Evolutionary conservation across 2,329 filamentous ascomycete species (phyloP).

Genomic region (Aureobasidium uvarum): DNA sequence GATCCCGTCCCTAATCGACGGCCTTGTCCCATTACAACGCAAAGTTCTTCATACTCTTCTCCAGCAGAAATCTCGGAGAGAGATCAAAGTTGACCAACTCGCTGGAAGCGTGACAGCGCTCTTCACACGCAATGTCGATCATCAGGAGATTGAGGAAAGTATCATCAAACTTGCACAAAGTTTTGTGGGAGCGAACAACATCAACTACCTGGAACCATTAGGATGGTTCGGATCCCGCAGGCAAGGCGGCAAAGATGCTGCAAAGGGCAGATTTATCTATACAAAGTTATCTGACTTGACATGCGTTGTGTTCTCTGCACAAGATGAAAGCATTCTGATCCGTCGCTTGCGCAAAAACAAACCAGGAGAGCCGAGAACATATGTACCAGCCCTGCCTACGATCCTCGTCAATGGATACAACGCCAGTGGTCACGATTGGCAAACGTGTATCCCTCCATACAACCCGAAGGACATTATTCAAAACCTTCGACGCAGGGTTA

Average conservation of each 20-base stretch:
- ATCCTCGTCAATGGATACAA: constrained; percentile 93
- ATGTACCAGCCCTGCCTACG: constrained; percentile 84
- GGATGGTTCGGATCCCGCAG: constrained; percentile 98
- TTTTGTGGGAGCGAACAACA: constrained; percentile 95
- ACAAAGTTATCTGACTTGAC: constrained; percentile 93
- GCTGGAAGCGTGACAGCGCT: constrained; percentile 82
- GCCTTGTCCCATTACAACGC: constrained; percentile 92
- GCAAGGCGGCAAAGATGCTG: constrained; percentile 85
- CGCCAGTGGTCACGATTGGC: constrained; percentile 98
- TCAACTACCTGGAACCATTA: constrained; percentile 92
- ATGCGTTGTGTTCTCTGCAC: constrained; percentile 73
- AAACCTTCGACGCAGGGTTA: constrained; percentile 85
- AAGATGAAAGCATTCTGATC: constrained; percentile 82
- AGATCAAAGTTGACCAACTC: constrained; percentile 94
- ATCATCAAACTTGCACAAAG: constrained; percentile 91
- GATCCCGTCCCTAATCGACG: constrained; percentile 68
- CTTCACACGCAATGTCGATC: constrained; percentile 90
- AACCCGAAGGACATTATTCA: constrained; percentile 86
- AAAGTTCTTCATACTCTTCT: constrained; percentile 95
- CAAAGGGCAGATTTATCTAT: constrained; percentile 97
- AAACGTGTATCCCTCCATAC: constrained; percentile 93
- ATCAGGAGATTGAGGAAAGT: constrained; percentile 87
- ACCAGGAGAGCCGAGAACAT: constrained; percentile 83
- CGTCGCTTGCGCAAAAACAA: constrained; percentile 85
- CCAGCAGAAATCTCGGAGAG: constrained; percentile 85